Conservation (phyloP, 2,329 filamentous ascomycete genomes). For the Hypocreales sp. region DNA sequence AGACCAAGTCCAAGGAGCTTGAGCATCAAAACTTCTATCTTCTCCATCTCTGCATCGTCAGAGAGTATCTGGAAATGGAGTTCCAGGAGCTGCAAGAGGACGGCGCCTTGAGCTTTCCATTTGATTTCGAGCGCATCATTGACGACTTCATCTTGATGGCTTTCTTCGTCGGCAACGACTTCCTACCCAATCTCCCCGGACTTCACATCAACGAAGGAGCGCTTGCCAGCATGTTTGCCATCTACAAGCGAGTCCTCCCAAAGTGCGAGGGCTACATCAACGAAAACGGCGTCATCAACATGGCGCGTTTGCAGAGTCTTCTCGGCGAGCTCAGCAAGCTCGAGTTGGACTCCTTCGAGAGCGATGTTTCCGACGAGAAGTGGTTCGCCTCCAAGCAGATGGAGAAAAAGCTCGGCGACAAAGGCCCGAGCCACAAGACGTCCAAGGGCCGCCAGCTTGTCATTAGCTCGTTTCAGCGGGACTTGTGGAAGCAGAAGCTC, state of each 20-base stretch:
- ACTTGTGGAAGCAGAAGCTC: slow-evolving; percentile 64
- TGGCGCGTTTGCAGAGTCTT: slow-evolving; percentile 61
- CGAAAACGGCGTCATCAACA: slow-evolving; percentile 81
- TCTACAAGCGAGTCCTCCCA: slow-evolving; percentile 84
- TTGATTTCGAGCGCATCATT: slow-evolving; percentile 91
- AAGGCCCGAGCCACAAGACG: slow-evolving; percentile 38
- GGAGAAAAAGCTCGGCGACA: slow-evolving; percentile 44
- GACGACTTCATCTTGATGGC: slow-evolving; percentile 99
- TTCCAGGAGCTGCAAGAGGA: slow-evolving; percentile 81
- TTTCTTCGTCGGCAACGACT: slow-evolving; percentile 99
- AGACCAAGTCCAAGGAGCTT: slow-evolving; percentile 84
- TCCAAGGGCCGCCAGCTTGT: slow-evolving; percentile 45
- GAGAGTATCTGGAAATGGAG: slow-evolving; percentile 92
- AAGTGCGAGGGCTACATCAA: slow-evolving; percentile 91
- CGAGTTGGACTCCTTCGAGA: slow-evolving; percentile 85
- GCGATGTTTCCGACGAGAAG: slow-evolving; percentile 71
- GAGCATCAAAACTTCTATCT: slow-evolving; percentile 99
- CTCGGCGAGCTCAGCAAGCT: slow-evolving; percentile 76
- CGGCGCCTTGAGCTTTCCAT: slow-evolving; percentile 57
- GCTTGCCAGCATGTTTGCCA: slow-evolving; percentile 88
- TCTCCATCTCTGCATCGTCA: slow-evolving; percentile 91
- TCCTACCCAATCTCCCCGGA: slow-evolving; percentile 89
- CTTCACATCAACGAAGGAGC: slow-evolving; percentile 98
- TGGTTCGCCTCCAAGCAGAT: slow-evolving; percentile 85
- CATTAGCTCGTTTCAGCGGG: slow-evolving; percentile 66